Percentiles rank a stretch among this genome's conserved stretches.
Conservation (phyloP, 75 land plant species). For the Chamaecyparis obtusa region DNA sequence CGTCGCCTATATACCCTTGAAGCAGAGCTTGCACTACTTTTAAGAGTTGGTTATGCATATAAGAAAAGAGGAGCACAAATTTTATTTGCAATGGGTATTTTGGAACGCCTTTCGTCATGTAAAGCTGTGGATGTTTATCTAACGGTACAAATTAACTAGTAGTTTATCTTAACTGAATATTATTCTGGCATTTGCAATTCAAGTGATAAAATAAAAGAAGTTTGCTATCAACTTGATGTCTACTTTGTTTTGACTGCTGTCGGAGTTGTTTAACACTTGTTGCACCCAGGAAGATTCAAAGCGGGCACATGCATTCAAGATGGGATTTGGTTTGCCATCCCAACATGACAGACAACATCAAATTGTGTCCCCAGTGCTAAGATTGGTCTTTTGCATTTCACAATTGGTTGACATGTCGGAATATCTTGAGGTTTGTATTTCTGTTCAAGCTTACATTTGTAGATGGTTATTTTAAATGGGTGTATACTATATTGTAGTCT, state of each 20-base stretch:
- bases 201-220: background rate
- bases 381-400: constrained; percentile 76
- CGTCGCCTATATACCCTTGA: constrained; percentile 76
- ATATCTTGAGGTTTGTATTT: constrained; percentile 49
- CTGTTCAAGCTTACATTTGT: background rate
- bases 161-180: background rate
- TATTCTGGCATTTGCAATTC: background rate
- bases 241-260: background rate
- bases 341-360: constrained; percentile 61
- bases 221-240: background rate
- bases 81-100: constrained; percentile 82
- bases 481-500: background rate
- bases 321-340: constrained; percentile 36
- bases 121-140: constrained; percentile 55
- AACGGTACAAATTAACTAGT: constrained; percentile 23
- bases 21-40: constrained; percentile 71
- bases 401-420: constrained; percentile 71
- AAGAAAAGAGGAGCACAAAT: constrained; percentile 82
- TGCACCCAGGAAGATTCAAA: constrained; percentile 54
- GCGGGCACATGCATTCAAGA: constrained; percentile 32
- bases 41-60: constrained; percentile 74
- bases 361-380: constrained; percentile 67
- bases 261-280: background rate
- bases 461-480: background rate
- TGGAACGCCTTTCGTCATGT: constrained; percentile 80